Conservation (phyloP, 2,329 filamentous ascomycete genomes). For the Ophiosphaerella herpotricha region DNA sequence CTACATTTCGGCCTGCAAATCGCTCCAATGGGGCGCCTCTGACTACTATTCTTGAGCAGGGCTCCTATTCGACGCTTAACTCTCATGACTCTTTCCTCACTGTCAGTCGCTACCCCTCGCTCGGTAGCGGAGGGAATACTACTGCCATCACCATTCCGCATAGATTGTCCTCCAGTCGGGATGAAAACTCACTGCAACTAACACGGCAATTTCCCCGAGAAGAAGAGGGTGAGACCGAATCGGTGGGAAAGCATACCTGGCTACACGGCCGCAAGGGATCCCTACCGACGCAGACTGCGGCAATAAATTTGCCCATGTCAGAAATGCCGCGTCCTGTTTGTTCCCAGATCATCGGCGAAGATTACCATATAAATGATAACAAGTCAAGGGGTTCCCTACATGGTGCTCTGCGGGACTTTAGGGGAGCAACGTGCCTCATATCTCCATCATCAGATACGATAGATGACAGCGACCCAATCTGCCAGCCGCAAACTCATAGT, state of each 20-base stretch:
- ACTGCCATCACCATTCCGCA: conserved; percentile 18
- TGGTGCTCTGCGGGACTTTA: conserved; percentile 28
- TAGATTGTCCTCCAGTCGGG: conserved; percentile 21
- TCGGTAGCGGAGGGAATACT: conserved; percentile 16
- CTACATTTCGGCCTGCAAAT: conserved; percentile 29
- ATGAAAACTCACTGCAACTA: conserved; percentile 19
- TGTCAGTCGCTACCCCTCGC: conserved; percentile 22
- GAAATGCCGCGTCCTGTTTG: conserved; percentile 5
- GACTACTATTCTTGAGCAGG: conserved; percentile 51
- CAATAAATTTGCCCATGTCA: conserved; percentile 8
- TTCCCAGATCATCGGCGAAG: conserved; percentile 7
- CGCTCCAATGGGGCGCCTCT: conserved; percentile 45
- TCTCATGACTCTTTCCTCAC: conserved; percentile 37
- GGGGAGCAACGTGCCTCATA: conserved; percentile 22
- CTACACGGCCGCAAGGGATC: conserved; percentile 6
- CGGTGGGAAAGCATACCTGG: conserved; percentile 3
- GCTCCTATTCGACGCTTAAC: conserved; percentile 48
- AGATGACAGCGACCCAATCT: conserved; percentile 4
- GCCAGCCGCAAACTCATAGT: conserved; percentile 2
- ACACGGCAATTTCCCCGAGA: conserved; percentile 20
- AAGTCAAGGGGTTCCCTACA: conserved; percentile 26
- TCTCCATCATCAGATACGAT: conserved; percentile 14
- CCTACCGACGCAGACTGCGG: conserved; percentile 13
- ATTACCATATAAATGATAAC: conserved; percentile 8
- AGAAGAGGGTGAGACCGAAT: conserved; percentile 8